phyloP scores from a whole-genome alignment of 2,329 filamentous ascomycete species.

The Claviceps sp. region DNA sequence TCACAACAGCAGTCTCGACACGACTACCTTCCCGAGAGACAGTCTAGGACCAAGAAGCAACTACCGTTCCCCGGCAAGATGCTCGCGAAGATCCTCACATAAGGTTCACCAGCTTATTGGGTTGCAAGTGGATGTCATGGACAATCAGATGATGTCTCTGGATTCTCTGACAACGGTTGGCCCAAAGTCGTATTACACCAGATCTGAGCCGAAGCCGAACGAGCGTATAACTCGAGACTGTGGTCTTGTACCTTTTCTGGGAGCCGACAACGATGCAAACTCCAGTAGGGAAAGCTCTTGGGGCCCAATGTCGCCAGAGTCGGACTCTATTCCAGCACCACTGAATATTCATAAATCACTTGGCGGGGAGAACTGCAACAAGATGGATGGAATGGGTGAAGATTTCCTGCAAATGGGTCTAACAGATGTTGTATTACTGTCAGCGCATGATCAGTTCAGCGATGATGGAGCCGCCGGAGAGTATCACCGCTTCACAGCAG shows the following conservation, averaged over 20 bases:
- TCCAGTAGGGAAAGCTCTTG: slow-evolving; percentile 13
- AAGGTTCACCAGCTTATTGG: slow-evolving; percentile 31
- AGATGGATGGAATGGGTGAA: slow-evolving; percentile 1
- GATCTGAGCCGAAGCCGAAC: not conserved
- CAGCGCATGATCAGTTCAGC: slow-evolving; percentile 15
- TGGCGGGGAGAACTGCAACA: slow-evolving; percentile 3
- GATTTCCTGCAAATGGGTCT: not conserved
- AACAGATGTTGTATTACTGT: slow-evolving; percentile 5
- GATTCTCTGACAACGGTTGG: not conserved
- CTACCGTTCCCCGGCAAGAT: not conserved
- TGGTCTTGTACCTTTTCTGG: slow-evolving; percentile 8
- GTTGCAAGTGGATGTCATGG: slow-evolving; percentile 20
- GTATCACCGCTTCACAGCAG: slow-evolving; percentile 22
- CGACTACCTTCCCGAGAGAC: not conserved
- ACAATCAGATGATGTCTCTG: slow-evolving; percentile 1
- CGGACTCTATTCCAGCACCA: slow-evolving; percentile 5
- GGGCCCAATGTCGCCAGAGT: slow-evolving; percentile 9
- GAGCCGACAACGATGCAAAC: slow-evolving; percentile 8
- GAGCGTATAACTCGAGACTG: slow-evolving; percentile 1
- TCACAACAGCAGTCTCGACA: not conserved
- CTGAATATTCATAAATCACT: slow-evolving; percentile 4
- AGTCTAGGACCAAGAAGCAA: not conserved
- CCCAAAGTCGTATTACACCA: slow-evolving; percentile 5
- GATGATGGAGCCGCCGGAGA: slow-evolving; percentile 20
- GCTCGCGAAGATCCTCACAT: slow-evolving; percentile 16